Base-by-base conservation (phyloP, 2,329 filamentous ascomycete species). In the Hypoxylon sp. region DNA sequence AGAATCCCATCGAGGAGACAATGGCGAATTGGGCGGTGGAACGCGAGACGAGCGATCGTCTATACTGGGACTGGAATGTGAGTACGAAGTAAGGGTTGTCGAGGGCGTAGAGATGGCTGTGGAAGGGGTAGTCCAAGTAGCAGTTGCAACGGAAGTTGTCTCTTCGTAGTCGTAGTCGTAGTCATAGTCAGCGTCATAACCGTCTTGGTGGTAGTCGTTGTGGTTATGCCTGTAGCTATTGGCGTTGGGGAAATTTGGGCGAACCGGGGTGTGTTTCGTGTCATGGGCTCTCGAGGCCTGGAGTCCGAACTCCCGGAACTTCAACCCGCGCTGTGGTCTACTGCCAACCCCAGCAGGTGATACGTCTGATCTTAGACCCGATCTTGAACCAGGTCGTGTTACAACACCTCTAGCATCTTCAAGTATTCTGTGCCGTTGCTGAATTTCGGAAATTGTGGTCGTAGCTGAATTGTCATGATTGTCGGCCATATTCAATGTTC, bases 1-100 rank as follows among this genome's bases (percentile, higher is more conserved):
- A 18, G 80, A 81, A 56, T 84, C 84, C 83, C 84, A 86, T 68
- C 83, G 77, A 18, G 78, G 76, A 18, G 80, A 80, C 40, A 77
- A 65, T 8, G 71, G 68, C 12, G 72, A 68, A 61, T 67, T 52
- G 50, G 65, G 62, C 42, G 58, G 58, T 59, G 67, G 46, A 54
- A 69, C 22, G 48, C 48, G 51, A 68, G 50, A 38, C 44, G 62
- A 66, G 51, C 51, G 55, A 33, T 59, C 60, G 16, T 69, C 63
- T 61, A 65, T 40, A 4, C 30, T 50, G 42, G 63, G 56, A 51
- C 51, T 53, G 50, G 63, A 61, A 36, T 67, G 64, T 18, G 60
- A 68, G 53, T 66, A 67, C 16, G 53, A 67, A 6, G 66, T 64
- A n/a, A 60, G 32, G 22, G 63, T 46, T 33, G 65, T 65, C 26